Evolutionary conservation across 2,329 filamentous ascomycete genomes (phyloP).

Genomic region (Rhynchosporium agropyri): DNA sequence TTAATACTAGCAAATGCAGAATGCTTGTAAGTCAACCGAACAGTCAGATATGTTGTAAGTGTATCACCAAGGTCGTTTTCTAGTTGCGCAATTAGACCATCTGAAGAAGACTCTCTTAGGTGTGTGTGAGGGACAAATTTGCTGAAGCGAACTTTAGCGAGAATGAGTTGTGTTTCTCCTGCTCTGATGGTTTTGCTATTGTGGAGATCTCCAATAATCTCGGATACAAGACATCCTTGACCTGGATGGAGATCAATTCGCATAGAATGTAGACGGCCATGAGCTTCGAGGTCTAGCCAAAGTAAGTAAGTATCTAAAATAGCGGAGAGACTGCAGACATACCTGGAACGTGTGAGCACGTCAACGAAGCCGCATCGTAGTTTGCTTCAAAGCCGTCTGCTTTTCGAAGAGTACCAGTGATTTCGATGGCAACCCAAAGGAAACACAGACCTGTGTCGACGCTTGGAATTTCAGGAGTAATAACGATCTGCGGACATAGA

Average conservation of each 20-base stretch:
- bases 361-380: constrained; percentile 8
- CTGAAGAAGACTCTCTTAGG: constrained; percentile 48
- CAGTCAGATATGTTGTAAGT: constrained; percentile 52
- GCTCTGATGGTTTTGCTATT: constrained; percentile 32
- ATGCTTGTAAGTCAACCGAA: constrained; percentile 58
- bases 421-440: constrained; percentile 44
- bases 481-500: constrained; percentile 39
- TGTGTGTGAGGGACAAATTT: constrained; percentile 34
- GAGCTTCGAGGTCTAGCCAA: constrained; percentile 27
- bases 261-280: constrained; percentile 40
- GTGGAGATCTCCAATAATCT: constrained; percentile 39
- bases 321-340: not conserved
- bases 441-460: constrained; percentile 39
- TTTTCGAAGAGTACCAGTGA: constrained; percentile 39
- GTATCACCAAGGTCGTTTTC: constrained; percentile 57
- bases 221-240: constrained; percentile 34
- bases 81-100: constrained; percentile 61
- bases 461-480: constrained; percentile 40
- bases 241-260: constrained; percentile 36
- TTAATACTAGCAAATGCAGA: constrained; percentile 53
- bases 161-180: constrained; percentile 38
- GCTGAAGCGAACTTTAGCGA: constrained; percentile 38
- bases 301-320: constrained; percentile 12
- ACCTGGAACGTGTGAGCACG: constrained; percentile 16
- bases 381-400: constrained; percentile 27